Base-by-base conservation (phyloP, 1,139 yeast species). In the Geotrichum restrictum region DNA sequence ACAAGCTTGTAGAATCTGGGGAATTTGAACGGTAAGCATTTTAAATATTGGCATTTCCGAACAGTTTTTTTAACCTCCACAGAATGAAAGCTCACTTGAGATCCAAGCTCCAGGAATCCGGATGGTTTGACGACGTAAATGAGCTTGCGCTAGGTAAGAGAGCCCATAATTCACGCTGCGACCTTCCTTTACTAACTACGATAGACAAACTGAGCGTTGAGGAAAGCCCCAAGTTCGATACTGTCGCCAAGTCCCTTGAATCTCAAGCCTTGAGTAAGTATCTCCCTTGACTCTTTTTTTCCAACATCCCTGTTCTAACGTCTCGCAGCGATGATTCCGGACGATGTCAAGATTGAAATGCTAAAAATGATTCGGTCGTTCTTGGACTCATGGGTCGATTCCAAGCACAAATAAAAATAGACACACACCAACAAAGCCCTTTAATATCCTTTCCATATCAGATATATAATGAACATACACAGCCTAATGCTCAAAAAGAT, bases 101-200 rank as follows among this genome's bases (percentile, higher is more conserved):
- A 60, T 75, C 83, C 52, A 80, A 80, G 63, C 76, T 91, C 27
- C 76, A 81, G 55, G 86, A 86, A 64, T 76, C 83, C 1, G 97
- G 97, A 6, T 91, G 97, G 97, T 82, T 81, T 60, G 95, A 88
- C 61, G 78, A 83, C 56, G 82, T 89, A 32, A 75, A 80, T 51
- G 79, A 75, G 49, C 61, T 85, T 51, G 85, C 94, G 3, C 70
- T 64, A 36, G 73, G 74, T 70, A 57, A 3, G 65, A 5, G 29
- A 5, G 8, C 29, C 5, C 29, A 5, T 24, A 27, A 21, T n/a
- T 24, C 39, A 27, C 11, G 34, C 31, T 21, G 18, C 36, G 18
- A n/a, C 14, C 18, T 6, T 3, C 14, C 19, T 13, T 7, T 16
- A 10, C 22, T 21, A n/a, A 19, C 21, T 11, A 3, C 18, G 55